Percentiles rank a stretch among this genome's conserved stretches.
Evolutionary conservation across 257 asterid species (phyloP).

Genomic region (Misopates orontium): DNA sequence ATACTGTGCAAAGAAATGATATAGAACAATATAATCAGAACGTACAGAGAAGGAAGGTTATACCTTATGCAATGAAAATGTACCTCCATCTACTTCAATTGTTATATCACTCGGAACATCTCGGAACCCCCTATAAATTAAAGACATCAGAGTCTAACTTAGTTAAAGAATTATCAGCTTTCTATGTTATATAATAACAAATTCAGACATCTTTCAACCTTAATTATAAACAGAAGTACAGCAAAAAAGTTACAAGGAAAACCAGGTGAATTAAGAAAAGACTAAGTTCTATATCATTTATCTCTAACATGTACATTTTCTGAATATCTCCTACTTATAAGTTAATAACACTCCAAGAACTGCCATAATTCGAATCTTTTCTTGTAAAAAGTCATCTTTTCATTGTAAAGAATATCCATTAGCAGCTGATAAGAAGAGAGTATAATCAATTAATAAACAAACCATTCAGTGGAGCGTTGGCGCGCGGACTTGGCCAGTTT

Average conservation of each 20-base stretch:
- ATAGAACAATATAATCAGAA: background rate
- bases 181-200: background rate
- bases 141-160: conserved; percentile 18
- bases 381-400: too few relatives aligned
- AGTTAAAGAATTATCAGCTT: conserved; percentile 19
- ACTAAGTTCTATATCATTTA: too few relatives aligned
- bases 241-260: too few relatives aligned
- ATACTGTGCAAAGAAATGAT: background rate
- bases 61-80: conserved; percentile 86
- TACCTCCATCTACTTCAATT: conserved; percentile 74
- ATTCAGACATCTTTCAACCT: background rate
- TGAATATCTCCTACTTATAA: too few relatives aligned
- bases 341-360: background rate
- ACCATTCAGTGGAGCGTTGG: conserved; percentile 84
- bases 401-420: background rate
- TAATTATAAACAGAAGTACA: too few relatives aligned
- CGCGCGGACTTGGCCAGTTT: conserved; percentile 58
- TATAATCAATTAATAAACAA: too few relatives aligned
- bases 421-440: too few relatives aligned
- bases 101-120: conserved; percentile 94
- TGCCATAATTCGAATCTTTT: too few relatives aligned
- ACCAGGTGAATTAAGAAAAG: too few relatives aligned
- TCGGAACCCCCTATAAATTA: conserved; percentile 69
- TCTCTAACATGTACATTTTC: too few relatives aligned
- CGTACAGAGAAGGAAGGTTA: background rate